Conservation (phyloP, 768 basidiomycete species). For the Asterophora lycoperdoides region DNA sequence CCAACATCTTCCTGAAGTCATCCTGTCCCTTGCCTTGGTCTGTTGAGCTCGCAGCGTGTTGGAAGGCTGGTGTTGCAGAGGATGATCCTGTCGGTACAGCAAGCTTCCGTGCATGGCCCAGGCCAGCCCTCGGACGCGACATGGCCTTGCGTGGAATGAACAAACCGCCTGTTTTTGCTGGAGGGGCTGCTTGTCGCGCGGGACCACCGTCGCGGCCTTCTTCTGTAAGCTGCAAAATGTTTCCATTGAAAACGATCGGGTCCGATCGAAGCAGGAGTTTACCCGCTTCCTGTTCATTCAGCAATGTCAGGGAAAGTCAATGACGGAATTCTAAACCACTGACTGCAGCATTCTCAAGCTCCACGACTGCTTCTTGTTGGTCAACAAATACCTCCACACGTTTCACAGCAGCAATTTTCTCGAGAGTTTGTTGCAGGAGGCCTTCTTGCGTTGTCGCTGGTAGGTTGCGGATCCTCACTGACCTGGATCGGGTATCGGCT, state of each 20-base stretch:
- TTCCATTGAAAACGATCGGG: constrained; percentile 66
- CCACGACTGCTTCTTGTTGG: constrained; percentile 56
- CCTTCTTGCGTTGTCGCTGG: constrained; percentile 83
- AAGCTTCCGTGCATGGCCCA: constrained; percentile 53
- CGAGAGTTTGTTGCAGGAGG: constrained; percentile 82
- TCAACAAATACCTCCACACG: constrained; percentile 74
- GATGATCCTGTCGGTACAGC: constrained; percentile 18
- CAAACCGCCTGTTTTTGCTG: constrained; percentile 40
- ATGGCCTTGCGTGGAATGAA: constrained; percentile 66
- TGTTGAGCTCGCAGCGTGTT: constrained; percentile 21
- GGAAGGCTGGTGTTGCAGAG: constrained; percentile 12
- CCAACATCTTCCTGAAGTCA: constrained; percentile 83
- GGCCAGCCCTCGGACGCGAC: constrained; percentile 67
- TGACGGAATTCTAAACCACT: constrained; percentile 18
- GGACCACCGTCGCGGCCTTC: constrained; percentile 36
- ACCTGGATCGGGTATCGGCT: constrained; percentile 61
- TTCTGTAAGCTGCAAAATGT: constrained; percentile 55
- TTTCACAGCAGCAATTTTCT: constrained; percentile 67
- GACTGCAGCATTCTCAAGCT: constrained; percentile 64
- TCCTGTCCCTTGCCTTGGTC: constrained; percentile 59
- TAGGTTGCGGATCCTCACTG: constrained; percentile 72
- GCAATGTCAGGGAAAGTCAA: not conserved
- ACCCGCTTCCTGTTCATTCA: constrained; percentile 66
- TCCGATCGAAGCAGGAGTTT: constrained; percentile 69
- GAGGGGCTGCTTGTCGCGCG: constrained; percentile 27